phyloP scores from a whole-genome alignment of 2,329 filamentous ascomycete genomes.

The Aspergillus pseudoterreus region DNA sequence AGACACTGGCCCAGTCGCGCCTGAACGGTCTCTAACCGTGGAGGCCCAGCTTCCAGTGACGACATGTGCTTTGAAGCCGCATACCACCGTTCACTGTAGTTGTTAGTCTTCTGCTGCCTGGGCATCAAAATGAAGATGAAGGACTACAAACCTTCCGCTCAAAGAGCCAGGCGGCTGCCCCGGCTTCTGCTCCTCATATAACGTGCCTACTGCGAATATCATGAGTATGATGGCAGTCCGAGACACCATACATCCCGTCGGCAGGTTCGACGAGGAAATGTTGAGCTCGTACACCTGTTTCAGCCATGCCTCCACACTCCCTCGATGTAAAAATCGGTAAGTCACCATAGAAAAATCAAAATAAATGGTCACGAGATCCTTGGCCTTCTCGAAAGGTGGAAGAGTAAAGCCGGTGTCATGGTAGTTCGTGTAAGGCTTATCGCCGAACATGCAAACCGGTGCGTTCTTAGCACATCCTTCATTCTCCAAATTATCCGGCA shows the following conservation, averaged over 20 bases:
- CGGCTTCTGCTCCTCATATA: constrained; percentile 43
- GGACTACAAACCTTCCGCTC: constrained; percentile 25
- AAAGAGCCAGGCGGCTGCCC: constrained; percentile 21
- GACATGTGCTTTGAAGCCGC: constrained; percentile 35
- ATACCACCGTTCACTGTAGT: constrained; percentile 35
- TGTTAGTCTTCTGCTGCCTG: constrained; percentile 1
- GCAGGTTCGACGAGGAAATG: constrained; percentile 31
- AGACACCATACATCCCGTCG: constrained; percentile 42
- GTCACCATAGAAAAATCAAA: constrained; percentile 61
- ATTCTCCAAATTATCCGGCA: constrained; percentile 25
- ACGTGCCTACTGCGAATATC: constrained; percentile 47
- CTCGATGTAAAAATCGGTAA: constrained; percentile 56
- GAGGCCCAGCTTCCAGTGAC: constrained; percentile 49
- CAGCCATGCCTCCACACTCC: constrained; percentile 50
- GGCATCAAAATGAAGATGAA: neutral
- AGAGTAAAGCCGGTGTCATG: constrained; percentile 36
- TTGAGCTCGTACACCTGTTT: constrained; percentile 38
- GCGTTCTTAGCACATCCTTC: constrained; percentile 38
- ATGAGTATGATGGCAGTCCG: constrained; percentile 48
- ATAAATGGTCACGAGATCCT: constrained; percentile 50
- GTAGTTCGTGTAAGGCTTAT: constrained; percentile 45
- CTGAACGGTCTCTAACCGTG: constrained; percentile 55
- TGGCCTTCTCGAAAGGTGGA: constrained; percentile 35
- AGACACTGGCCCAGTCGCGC: constrained; percentile 56
- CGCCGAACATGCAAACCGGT: constrained; percentile 48